Evolutionary conservation across 1,284 basidiomycete species (phyloP).

Genomic region (Afroboletus lepidellus): DNA sequence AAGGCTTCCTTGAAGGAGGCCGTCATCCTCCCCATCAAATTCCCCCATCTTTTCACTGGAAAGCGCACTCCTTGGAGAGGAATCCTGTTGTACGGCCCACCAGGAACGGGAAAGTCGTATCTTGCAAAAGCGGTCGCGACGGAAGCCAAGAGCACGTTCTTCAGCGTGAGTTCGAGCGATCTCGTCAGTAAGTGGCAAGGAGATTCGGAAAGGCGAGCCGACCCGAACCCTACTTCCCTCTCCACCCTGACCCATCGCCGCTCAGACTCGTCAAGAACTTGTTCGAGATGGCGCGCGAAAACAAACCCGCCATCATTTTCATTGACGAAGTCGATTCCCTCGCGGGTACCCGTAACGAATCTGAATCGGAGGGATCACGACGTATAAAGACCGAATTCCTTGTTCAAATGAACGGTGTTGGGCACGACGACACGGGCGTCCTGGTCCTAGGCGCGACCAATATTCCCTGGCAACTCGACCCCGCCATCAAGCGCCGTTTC

Average conservation of each 20-base stretch:
- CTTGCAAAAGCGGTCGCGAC: constrained; percentile 98
- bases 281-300: constrained; percentile 94
- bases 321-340: constrained; percentile 98
- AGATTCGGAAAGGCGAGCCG: constrained; percentile 86
- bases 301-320: constrained; percentile 97
- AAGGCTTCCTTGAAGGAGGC: constrained; percentile 98
- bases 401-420: constrained; percentile 98
- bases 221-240: neutral
- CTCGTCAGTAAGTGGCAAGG: constrained; percentile 99
- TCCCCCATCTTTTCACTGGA: constrained; percentile 96
- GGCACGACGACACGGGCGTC: constrained; percentile 95
- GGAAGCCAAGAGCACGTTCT: constrained; percentile 98
- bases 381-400: constrained; percentile 99
- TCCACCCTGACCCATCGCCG: neutral
- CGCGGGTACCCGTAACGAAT: constrained; percentile 92
- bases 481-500: constrained; percentile 97
- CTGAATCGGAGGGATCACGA: constrained; percentile 92
- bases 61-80: constrained; percentile 97
- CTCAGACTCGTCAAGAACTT: constrained; percentile 91
- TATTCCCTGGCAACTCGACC: constrained; percentile 96
- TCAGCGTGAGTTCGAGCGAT: constrained; percentile 93
- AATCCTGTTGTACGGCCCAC: constrained; percentile 94
- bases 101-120: constrained; percentile 93
- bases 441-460: constrained; percentile 99
- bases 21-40: constrained; percentile 98